phyloP scores from a whole-genome alignment of 176 grass and related monocot genomes.

The Ensete ventricosum region DNA sequence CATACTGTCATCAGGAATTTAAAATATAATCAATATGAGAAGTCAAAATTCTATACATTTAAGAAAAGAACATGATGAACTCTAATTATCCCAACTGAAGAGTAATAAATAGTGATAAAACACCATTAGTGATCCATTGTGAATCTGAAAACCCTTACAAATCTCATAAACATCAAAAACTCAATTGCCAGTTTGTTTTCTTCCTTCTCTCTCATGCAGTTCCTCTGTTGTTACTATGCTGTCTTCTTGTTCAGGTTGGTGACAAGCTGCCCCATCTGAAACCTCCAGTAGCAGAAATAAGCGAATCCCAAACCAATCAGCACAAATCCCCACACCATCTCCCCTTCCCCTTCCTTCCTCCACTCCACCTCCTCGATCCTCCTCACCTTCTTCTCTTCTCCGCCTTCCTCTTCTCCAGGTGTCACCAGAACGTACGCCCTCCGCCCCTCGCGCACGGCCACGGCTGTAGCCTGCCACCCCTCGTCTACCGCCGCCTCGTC shows the following conservation, averaged over 20 bases:
- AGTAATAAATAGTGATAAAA: not conserved
- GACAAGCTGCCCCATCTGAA: conserved; percentile 70
- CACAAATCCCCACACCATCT: conserved; percentile 51
- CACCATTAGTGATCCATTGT: not conserved
- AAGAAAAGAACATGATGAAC: not conserved
- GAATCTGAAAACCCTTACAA: not conserved
- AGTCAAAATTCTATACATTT: not conserved
- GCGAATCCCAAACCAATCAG: conserved; percentile 49
- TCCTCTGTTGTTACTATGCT: not conserved
- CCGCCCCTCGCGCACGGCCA: conserved; percentile 54
- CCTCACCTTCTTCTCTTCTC: not conserved
- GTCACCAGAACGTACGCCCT: conserved; percentile 49
- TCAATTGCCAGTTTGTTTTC: not conserved
- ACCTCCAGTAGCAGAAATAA: conserved; percentile 82
- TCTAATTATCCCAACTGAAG: not conserved
- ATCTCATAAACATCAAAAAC: not conserved
- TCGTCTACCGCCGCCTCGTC: conserved; percentile 22
- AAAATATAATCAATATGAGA: not conserved
- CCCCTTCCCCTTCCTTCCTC: conserved; percentile 51
- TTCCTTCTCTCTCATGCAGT: too few relatives aligned
- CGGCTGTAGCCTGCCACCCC: conserved; percentile 21
- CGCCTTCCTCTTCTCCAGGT: conserved; percentile 3
- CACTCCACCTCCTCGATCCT: conserved; percentile 75
- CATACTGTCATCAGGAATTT: not conserved
- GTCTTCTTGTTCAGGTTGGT: conserved; percentile 83